These are phyloP conservation scores for Limonomyces culmigenus DNA, from an alignment of 1,284 basidiomycete genomes.

Conservation along the genomic window DNA sequence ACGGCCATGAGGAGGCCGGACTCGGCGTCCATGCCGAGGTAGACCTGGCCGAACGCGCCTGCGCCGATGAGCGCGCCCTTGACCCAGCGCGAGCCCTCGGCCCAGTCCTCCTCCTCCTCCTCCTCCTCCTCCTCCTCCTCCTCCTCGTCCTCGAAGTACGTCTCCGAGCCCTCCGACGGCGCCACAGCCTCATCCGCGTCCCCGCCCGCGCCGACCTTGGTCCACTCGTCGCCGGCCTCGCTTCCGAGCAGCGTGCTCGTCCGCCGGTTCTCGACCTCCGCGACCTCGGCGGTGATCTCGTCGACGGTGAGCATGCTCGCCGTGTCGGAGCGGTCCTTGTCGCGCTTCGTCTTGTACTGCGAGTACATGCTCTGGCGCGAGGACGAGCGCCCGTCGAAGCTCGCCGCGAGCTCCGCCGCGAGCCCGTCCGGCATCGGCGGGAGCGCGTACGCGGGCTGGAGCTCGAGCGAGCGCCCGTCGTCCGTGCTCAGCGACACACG, in stretches of 20 bases:
- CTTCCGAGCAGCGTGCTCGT: conserved; percentile 30
- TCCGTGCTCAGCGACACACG: conserved; percentile 62
- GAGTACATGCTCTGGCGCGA: conserved; percentile 66
- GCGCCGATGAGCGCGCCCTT: conserved; percentile 96
- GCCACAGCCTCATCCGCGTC: conserved; percentile 13
- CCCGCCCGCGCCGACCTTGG: conserved; percentile 32
- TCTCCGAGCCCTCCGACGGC: too few relatives aligned
- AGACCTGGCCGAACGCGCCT: conserved; percentile 91
- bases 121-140: conserved; percentile 15
- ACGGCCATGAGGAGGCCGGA: conserved; percentile 96
- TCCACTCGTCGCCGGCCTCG: conserved; percentile 50
- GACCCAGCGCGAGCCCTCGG: conserved; percentile 81
- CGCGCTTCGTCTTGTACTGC: conserved; percentile 62
- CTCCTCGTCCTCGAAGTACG: conserved; percentile 17
- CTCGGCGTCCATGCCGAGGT: conserved; percentile 93
- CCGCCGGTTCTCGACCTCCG: conserved; percentile 82
- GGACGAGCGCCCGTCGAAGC: conserved; percentile 25
- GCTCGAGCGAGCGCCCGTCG: conserved; percentile 39
- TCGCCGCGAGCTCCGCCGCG: conserved; percentile 20
- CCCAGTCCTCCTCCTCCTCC: conserved; percentile 25
- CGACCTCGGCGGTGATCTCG: conserved; percentile 85
- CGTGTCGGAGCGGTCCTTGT: conserved; percentile 64
- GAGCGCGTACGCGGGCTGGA: conserved; percentile 47
- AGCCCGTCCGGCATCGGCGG: conserved; percentile 68
- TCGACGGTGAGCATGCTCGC: conserved; percentile 92